Percentiles rank a stretch among this genome's conserved stretches.
Evolutionary conservation across 1,139 yeast genomes (phyloP).

Genomic region (Candida sp.): DNA sequence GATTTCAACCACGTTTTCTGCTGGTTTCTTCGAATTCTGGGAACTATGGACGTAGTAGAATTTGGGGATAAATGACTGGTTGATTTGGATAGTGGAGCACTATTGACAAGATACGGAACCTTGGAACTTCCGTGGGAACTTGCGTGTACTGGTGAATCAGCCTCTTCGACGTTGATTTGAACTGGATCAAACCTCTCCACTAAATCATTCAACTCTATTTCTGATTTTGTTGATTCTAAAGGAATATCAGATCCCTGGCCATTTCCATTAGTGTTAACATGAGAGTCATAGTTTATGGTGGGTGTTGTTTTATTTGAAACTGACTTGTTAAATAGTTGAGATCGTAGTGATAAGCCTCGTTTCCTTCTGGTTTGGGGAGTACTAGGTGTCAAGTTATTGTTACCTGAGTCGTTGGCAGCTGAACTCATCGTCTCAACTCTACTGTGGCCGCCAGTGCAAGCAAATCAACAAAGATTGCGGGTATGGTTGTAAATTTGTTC

Average conservation of each 20-base stretch:
- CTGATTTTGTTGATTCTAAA: background rate
- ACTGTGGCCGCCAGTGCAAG: too few species aligned
- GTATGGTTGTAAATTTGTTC: too few species aligned
- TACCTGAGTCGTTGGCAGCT: conserved; percentile 4
- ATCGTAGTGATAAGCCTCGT: conserved; percentile 71
- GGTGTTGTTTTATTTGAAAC: too few species aligned
- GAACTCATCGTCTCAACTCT: background rate
- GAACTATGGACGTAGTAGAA: background rate
- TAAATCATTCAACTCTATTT: background rate
- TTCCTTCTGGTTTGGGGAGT: conserved; percentile 43
- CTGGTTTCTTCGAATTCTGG: conserved; percentile 6
- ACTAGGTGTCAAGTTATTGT: conserved; percentile 6
- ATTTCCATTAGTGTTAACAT: too few species aligned
- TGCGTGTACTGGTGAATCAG: background rate
- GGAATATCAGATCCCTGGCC: background rate
- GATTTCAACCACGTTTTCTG: conserved; percentile 13
- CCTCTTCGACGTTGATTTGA: background rate
- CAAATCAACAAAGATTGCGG: too few species aligned
- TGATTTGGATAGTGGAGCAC: conserved; percentile 17
- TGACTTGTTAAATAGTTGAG: conserved; percentile 69
- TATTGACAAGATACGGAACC: conserved; percentile 7
- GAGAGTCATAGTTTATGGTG: too few species aligned
- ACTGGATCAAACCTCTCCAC: background rate
- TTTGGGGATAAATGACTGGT: conserved; percentile 9
- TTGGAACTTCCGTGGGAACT: background rate